Evolutionary conservation across 352 stramenopile genomes (phyloP), one percentile per base, ranked within the genome.

Genomic region (Phytophthora cryptogea): DNA sequence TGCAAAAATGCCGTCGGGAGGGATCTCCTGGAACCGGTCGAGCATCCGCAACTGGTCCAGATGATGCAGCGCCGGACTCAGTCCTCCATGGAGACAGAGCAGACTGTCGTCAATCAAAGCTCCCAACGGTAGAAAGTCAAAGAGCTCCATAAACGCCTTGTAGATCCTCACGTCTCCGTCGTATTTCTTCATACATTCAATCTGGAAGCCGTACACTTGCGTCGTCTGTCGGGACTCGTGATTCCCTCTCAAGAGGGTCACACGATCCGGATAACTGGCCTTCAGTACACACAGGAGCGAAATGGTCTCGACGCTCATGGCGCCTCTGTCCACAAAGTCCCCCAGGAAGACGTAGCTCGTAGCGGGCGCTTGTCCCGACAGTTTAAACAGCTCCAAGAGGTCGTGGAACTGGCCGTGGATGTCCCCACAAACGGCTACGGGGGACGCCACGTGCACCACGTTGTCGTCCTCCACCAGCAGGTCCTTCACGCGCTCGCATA

Each of bases 351-450:
- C 75, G 66, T 93, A 97, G 50, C 74, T 91, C 16, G 80, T 94
- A 27, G 82, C 68, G 1, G 94, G 89, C 30, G 94, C 90, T 50
- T 87, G 84, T 14, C 95, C 96, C 41, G 88, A 80, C 8, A 97
- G 83, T 50, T 96, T 83, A 36, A 99, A 92, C 35, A 98, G 76
- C 60, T 97, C 88, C 7, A 99, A 59, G 33, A 99, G 77, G 78
- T 99, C 97, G 68, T 96, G 96, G 76, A 98, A 99, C 76, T 99
- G 97, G 10, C 97, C 97, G 72, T 99, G 97, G 53, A 99, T 90
- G 79, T 99, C 97, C 41, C 97, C 96, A 37, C 90, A 92, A 23
- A 96, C 81, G 16, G 78, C 87, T 41, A 97, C 77, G 56, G 90
- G 88, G 17, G 86, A 81, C n/a, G 51, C 42, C 8, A 97, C 75